Evolutionary conservation across 208 protist species (phyloP).

Genomic region (Phytomonas francai): DNA sequence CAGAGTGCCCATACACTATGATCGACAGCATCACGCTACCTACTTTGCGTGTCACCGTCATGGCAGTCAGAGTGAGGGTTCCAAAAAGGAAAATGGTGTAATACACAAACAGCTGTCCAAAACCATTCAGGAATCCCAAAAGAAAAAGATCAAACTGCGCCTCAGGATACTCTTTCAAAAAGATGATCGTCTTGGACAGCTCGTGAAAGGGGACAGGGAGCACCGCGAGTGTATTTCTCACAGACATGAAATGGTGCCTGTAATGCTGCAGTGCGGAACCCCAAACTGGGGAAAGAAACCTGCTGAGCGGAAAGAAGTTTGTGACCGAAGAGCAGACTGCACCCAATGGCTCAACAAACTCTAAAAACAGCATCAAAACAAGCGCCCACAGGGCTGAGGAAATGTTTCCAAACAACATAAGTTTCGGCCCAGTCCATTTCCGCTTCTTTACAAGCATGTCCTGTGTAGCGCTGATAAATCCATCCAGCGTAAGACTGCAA

Average conservation of each 20-base stretch:
- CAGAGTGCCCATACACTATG: slow-evolving; percentile 50
- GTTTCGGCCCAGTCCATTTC: slow-evolving; percentile 37
- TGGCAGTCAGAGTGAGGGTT: slow-evolving; percentile 59
- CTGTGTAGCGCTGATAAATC: slow-evolving; percentile 81
- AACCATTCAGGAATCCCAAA: slow-evolving; percentile 56
- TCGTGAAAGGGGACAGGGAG: slow-evolving; percentile 40
- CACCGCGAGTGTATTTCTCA: background rate
- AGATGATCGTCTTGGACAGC: slow-evolving; percentile 30
- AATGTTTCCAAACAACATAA: slow-evolving; percentile 67
- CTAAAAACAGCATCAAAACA: slow-evolving; percentile 22
- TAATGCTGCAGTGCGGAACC: background rate
- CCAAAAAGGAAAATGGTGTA: slow-evolving; percentile 74
- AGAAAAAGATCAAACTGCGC: slow-evolving; percentile 48
- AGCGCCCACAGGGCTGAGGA: slow-evolving; percentile 31
- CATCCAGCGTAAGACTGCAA: slow-evolving; percentile 63
- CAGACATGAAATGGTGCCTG: slow-evolving; percentile 8
- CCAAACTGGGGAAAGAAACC: background rate
- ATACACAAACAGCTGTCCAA: slow-evolving; percentile 81
- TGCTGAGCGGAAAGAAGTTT: background rate
- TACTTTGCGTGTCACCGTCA: slow-evolving; percentile 76
- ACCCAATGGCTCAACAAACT: slow-evolving; percentile 25
- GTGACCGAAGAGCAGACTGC: slow-evolving; percentile 4
- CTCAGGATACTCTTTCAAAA: slow-evolving; percentile 43
- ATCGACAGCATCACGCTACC: slow-evolving; percentile 78
- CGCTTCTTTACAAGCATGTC: slow-evolving; percentile 59